Conservation (phyloP, 306 rosid species). For the Quercus mongolica region DNA sequence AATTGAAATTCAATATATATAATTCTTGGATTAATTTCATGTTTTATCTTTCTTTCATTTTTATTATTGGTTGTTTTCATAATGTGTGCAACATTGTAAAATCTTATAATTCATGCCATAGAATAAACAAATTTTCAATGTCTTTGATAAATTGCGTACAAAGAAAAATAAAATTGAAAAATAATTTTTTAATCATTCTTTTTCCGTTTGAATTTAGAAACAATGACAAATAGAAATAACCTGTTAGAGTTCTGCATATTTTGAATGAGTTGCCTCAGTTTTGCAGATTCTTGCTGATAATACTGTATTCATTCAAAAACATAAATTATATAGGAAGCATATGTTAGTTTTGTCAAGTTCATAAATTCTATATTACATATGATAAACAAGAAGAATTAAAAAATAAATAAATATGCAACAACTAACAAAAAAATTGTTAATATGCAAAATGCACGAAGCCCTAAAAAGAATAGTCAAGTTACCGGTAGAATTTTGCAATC, state of each 20-base stretch:
- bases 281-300: conserved; percentile 94
- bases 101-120: not conserved
- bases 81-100: too few relatives aligned
- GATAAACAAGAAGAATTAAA: not conserved
- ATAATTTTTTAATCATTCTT: not conserved
- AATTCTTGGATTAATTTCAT: too few relatives aligned
- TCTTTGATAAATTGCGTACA: not conserved
- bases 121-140: not conserved
- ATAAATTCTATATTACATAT: not conserved
- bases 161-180: not conserved
- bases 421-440: too few relatives aligned
- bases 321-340: not conserved
- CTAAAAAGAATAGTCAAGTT: too few relatives aligned
- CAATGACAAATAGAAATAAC: conserved; percentile 22
- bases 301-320: conserved; percentile 42
- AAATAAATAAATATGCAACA: too few relatives aligned
- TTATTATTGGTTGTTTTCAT: not conserved
- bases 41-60: not conserved
- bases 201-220: not conserved
- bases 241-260: conserved; percentile 94
- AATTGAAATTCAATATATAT: too few relatives aligned
- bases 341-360: not conserved
- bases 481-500: too few relatives aligned
- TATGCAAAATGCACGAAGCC: too few relatives aligned
- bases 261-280: conserved; percentile 86